Evolutionary conservation across 139 green algal species (phyloP).

Genomic region (Limnomonas spitsbergensis): DNA sequence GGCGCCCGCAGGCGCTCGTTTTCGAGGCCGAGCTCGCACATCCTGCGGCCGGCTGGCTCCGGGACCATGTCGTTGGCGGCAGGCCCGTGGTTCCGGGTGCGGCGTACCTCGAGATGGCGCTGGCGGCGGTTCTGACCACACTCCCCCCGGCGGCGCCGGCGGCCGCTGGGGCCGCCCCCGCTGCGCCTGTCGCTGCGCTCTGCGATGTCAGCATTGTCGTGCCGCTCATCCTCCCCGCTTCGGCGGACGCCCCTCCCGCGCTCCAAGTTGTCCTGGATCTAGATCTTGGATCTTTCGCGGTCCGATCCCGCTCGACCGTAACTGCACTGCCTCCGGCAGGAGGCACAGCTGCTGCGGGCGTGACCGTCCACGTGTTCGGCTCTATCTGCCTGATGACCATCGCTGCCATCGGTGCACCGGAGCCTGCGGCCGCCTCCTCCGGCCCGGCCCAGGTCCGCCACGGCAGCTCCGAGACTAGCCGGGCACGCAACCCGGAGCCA

Average conservation of each 20-base stretch:
- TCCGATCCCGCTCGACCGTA: neutral
- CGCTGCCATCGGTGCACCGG: neutral
- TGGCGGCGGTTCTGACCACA: constrained; percentile 18
- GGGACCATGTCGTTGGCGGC: constrained; percentile 64
- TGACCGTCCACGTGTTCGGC: neutral
- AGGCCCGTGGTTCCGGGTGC: constrained; percentile 59
- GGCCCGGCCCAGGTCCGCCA: neutral
- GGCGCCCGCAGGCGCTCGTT: neutral
- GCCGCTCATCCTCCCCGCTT: constrained; percentile 39
- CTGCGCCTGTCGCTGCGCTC: constrained; percentile 19
- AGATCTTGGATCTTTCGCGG: neutral
- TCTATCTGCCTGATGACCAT: neutral
- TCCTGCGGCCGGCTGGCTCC: constrained; percentile 52
- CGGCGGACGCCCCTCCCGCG: neutral
- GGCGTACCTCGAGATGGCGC: constrained; percentile 58
- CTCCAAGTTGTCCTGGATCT: neutral
- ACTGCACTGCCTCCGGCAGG: neutral
- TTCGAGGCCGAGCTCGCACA: constrained; percentile 35
- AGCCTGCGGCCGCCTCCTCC: neutral
- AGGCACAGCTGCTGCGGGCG: neutral
- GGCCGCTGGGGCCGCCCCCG: neutral
- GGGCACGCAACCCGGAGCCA: constrained; percentile 25
- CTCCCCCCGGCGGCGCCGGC: neutral
- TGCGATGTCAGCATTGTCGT: constrained; percentile 38
- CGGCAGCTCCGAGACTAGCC: neutral